Base-by-base conservation (phyloP, 2,329 filamentous ascomycete genomes). In the Fusarium sp. region DNA sequence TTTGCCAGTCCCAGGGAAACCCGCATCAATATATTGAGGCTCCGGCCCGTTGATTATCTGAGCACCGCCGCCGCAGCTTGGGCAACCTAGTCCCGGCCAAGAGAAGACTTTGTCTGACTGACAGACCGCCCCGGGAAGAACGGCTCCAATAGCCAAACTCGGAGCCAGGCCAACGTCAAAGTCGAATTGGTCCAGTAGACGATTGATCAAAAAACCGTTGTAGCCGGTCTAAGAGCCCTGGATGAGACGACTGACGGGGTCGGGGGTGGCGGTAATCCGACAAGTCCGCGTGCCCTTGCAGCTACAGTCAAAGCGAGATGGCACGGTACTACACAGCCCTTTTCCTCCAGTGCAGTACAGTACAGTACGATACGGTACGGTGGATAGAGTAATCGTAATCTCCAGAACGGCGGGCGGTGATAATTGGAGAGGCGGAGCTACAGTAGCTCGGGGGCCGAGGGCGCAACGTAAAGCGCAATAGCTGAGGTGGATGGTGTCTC, bases 11-110 rank as follows among this genome's bases (percentile, higher is more conserved):
- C 53, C 53, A 39, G 57, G 65, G 39, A 55, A 63, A 49, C 61
- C 65, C 50, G 54, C 61, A 62, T 64, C 65, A 69, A 69, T 70
- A 69, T 71, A 71, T 71, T 56, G 56, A 61, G 46, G 36, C 53
- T 49, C 53, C 41, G 47, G 38, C 49, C 19, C 24, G 48, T 55
- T 58, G 36, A 41, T 35, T 45, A 34, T n/a, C 42, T 53, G 45
- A 49, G 51, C 49, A 59, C 62, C 38, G 58, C 62, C 38, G 58
- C 58, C 42, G 61, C 58, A 54, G 42, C 26, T 50, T 62, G 44
- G 31, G 34, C 47, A 48, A 58, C 19, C 57, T 40, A 28, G 41
- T 26, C n/a, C 10, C 36, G 15, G 19, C 26, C 38, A 38, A 60
- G 11, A 26, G 28, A 49, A 54, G 40, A 54, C 26, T 52, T 52